Evolutionary conservation across 768 basidiomycete genomes (phyloP).

Genomic region (Mycena rosella): DNA sequence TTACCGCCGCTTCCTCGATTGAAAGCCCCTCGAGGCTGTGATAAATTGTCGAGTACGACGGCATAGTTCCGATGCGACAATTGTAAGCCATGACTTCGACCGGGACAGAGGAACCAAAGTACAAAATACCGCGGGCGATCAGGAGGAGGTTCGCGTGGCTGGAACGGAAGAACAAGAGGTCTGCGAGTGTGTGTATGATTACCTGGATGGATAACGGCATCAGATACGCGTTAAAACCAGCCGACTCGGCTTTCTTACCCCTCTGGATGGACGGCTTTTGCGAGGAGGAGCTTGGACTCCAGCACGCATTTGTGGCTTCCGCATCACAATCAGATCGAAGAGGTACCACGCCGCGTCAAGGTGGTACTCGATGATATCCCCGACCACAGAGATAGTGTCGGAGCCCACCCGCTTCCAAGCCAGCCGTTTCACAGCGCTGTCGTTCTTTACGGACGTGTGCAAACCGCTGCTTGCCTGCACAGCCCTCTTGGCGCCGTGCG

Average conservation of each 20-base stretch:
- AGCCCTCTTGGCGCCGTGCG: not conserved
- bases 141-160: not conserved
- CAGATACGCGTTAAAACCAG: not conserved
- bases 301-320: not conserved
- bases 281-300: not conserved
- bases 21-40: too few relatives aligned
- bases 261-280: not conserved
- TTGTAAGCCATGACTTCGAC: slow-evolving; percentile 3
- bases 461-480: not conserved
- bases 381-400: not conserved
- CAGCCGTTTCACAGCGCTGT: not conserved
- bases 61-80: slow-evolving; percentile 1
- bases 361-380: not conserved
- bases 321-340: not conserved
- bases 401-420: not conserved
- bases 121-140: too few relatives aligned
- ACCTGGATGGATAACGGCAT: not conserved
- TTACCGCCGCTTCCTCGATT: too few relatives aligned
- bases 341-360: not conserved
- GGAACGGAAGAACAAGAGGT: not conserved
- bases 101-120: too few relatives aligned
- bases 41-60: not conserved
- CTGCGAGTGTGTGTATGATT: not conserved
- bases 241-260: not conserved
- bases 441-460: not conserved